These are phyloP conservation scores for Oryza punctata DNA, from an alignment of 176 grass and related monocot species.

Conservation along the genomic window DNA sequence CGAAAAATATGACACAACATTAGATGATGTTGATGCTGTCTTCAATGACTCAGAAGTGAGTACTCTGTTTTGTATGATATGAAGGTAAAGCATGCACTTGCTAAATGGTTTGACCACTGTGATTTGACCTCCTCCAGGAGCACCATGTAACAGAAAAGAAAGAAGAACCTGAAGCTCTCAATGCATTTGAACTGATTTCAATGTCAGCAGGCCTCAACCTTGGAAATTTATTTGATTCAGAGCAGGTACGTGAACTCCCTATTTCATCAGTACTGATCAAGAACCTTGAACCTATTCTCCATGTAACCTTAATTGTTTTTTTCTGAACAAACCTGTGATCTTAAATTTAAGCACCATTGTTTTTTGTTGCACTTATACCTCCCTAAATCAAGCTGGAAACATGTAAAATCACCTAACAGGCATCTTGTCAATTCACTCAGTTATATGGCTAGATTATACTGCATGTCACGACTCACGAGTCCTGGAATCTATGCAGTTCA, in stretches of 20 bases:
- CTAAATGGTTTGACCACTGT: constrained; percentile 8
- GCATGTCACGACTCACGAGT: background rate
- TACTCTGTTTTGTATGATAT: constrained; percentile 5
- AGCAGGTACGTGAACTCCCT: constrained; percentile 50
- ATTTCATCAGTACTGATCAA: background rate
- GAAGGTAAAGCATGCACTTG: background rate
- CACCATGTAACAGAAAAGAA: constrained; percentile 84
- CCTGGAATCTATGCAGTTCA: background rate
- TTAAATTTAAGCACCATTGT: background rate
- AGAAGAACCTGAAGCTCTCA: constrained; percentile 84
- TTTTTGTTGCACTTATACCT: background rate
- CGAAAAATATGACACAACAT: constrained; percentile 66
- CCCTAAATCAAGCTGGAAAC: background rate
- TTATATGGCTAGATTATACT: background rate
- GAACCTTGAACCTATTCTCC: constrained; percentile 2
- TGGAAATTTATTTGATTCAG: constrained; percentile 90
- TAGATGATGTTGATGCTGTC: constrained; percentile 87
- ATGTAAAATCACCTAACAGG: background rate
- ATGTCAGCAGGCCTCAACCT: constrained; percentile 91
- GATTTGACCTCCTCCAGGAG: constrained; percentile 49
- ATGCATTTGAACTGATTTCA: constrained; percentile 96
- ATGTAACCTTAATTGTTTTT: background rate
- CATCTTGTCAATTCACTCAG: background rate
- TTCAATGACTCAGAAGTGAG: constrained; percentile 95
- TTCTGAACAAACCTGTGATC: background rate